Conservation (phyloP, 179 eudicot species). For the Sideroxylon spinosum region DNA sequence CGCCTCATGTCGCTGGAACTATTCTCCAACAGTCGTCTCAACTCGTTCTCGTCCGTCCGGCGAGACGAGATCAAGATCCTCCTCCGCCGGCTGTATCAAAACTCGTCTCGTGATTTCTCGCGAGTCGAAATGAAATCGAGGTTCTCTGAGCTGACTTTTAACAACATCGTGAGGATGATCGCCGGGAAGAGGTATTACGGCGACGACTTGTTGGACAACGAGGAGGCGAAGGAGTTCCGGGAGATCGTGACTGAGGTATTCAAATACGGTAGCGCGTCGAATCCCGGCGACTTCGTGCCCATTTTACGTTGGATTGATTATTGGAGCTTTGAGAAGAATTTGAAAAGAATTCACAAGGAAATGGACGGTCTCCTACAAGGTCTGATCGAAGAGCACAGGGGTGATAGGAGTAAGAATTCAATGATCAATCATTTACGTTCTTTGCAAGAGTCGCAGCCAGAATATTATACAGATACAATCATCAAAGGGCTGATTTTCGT, state of each 20-base stretch:
- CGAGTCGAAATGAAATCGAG: conserved; percentile 34
- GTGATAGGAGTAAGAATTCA: conserved; percentile 23
- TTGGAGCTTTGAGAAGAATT: conserved; percentile 20
- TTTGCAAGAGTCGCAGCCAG: conserved; percentile 52
- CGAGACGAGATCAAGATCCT: not conserved
- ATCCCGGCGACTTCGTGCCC: conserved; percentile 43
- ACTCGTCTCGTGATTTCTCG: not conserved
- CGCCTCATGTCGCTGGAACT: conserved; percentile 9
- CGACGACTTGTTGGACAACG: conserved; percentile 18
- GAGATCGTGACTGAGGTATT: conserved; percentile 32
- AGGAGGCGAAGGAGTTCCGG: conserved; percentile 27
- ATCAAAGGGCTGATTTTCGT: conserved; percentile 58
- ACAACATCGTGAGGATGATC: conserved; percentile 33
- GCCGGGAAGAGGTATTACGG: conserved; percentile 38
- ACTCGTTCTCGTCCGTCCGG: not conserved
- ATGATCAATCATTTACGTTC: conserved; percentile 45
- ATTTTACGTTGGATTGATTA: conserved; percentile 43
- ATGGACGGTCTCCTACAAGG: conserved; percentile 26
- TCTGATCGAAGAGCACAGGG: conserved; percentile 29
- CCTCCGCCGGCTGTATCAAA: not conserved
- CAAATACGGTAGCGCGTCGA: conserved; percentile 29
- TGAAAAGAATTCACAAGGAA: not conserved
- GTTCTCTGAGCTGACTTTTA: conserved; percentile 29
- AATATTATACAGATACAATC: conserved; percentile 44
- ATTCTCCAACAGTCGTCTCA: conserved; percentile 6